phyloP scores from a whole-genome alignment of 345 rosid genomes.

The Alliaria petiolata region DNA sequence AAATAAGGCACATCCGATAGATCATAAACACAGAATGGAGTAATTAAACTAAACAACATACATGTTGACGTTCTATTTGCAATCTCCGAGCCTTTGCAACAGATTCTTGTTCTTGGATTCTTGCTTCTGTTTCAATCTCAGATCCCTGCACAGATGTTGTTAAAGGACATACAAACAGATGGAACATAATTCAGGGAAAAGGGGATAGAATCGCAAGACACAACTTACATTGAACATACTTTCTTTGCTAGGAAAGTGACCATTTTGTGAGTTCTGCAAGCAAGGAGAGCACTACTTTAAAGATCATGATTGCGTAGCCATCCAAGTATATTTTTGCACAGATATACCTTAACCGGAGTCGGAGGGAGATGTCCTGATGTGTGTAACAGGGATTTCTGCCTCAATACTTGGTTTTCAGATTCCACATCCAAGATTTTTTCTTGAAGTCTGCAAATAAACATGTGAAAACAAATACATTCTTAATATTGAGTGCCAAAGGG shows the following conservation, averaged over 20 bases:
- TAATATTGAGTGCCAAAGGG: background rate
- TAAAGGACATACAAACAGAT: background rate
- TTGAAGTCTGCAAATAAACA: constrained; percentile 60
- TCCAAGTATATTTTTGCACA: constrained; percentile 3
- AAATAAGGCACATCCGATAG: constrained; percentile 4
- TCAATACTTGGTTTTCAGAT: constrained; percentile 73
- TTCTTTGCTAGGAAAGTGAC: constrained; percentile 55
- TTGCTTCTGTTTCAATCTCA: constrained; percentile 51
- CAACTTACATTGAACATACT: constrained; percentile 46
- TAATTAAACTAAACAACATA: constrained; percentile 36
- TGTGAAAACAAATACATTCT: background rate
- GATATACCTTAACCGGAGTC: constrained; percentile 45
- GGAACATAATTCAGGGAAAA: constrained; percentile 3
- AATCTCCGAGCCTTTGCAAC: constrained; percentile 71
- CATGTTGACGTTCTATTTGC: constrained; percentile 75
- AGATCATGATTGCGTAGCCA: constrained; percentile 5
- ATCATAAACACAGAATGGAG: constrained; percentile 13
- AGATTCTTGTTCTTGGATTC: constrained; percentile 55
- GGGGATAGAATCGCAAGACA: background rate
- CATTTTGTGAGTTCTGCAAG: constrained; percentile 72
- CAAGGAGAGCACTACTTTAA: constrained; percentile 6
- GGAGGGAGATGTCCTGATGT: constrained; percentile 61
- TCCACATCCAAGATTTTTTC: constrained; percentile 77
- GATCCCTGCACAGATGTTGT: constrained; percentile 51
- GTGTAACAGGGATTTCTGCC: constrained; percentile 58